These are phyloP conservation scores for Lupinus albus DNA, from an alignment of 306 rosid species.

Conservation along the genomic window DNA sequence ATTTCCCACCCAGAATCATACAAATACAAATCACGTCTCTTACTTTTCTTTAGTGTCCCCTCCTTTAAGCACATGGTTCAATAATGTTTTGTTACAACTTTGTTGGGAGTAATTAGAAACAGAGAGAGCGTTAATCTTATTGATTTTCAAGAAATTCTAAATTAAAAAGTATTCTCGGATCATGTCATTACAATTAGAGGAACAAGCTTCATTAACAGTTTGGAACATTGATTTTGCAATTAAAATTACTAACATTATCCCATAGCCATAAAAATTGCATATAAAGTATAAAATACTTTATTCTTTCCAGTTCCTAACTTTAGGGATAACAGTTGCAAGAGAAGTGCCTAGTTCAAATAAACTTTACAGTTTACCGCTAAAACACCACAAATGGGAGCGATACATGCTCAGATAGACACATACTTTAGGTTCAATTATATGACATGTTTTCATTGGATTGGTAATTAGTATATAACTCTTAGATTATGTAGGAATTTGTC, in stretches of 20 bases:
- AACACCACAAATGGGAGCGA: conserved; percentile 4
- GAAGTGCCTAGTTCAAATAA: neutral
- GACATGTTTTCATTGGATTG: neutral
- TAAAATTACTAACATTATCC: neutral
- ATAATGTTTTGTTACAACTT: neutral
- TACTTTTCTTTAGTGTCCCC: neutral
- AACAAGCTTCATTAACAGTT: no score
- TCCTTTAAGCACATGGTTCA: conserved; percentile 18
- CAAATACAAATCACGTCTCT: conserved; percentile 1
- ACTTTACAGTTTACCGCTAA: neutral
- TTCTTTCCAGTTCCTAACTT: neutral
- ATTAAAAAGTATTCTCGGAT: conserved; percentile 7
- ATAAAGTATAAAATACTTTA: neutral
- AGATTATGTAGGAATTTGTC: neutral
- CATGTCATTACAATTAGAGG: conserved; percentile 12
- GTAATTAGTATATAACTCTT: neutral
- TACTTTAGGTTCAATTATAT: neutral
- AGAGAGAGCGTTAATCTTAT: neutral
- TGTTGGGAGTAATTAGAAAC: conserved; percentile 21
- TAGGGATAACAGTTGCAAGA: no score
- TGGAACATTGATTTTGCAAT: no score
- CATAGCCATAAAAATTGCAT: neutral
- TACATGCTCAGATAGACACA: neutral
- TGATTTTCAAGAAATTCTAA: neutral
- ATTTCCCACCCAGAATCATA: conserved; percentile 22